Percentiles rank a stretch among this genome's conserved stretches.
Conservation (phyloP, 164 flowering plant genomes). For the Euptelea pleiosperma region DNA sequence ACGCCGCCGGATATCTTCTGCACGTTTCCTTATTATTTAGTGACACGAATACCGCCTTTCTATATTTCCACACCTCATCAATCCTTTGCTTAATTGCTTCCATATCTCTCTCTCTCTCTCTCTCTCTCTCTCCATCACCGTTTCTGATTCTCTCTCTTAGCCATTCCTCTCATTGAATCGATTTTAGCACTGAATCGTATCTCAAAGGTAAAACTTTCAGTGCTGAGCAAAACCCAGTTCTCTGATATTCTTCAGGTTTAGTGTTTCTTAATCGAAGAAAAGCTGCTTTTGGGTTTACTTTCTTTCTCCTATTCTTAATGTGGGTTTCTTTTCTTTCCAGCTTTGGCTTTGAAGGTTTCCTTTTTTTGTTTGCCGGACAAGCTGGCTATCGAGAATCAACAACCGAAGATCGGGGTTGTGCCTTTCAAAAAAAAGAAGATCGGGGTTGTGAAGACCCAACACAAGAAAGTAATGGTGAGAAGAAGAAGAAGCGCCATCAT, state of each 20-base stretch:
- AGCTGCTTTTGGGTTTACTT: too few species aligned
- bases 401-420: too few species aligned
- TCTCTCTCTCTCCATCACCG: conserved; percentile 1
- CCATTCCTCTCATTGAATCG: neutral
- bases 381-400: conserved; percentile 34
- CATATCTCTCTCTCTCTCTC: neutral
- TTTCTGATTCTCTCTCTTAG: conserved; percentile 1
- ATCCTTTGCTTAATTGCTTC: neutral
- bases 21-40: conserved; percentile 18
- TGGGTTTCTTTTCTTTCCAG: conserved; percentile 5
- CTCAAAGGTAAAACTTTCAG: too few species aligned
- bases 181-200: too few species aligned
- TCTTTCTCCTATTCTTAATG: neutral
- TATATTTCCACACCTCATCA: neutral
- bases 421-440: too few species aligned
- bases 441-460: conserved; percentile 23
- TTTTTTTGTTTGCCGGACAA: conserved; percentile 17
- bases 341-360: conserved; percentile 8
- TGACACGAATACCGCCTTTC: conserved; percentile 14
- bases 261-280: too few species aligned
- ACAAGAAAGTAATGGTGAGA: conserved; percentile 31
- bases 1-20: conserved; percentile 13
- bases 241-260: too few species aligned
- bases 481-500: neutral
- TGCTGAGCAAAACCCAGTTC: too few species aligned